Base-by-base conservation (phyloP, 108 stramenopile genomes). In the Ochromonas danica region DNA sequence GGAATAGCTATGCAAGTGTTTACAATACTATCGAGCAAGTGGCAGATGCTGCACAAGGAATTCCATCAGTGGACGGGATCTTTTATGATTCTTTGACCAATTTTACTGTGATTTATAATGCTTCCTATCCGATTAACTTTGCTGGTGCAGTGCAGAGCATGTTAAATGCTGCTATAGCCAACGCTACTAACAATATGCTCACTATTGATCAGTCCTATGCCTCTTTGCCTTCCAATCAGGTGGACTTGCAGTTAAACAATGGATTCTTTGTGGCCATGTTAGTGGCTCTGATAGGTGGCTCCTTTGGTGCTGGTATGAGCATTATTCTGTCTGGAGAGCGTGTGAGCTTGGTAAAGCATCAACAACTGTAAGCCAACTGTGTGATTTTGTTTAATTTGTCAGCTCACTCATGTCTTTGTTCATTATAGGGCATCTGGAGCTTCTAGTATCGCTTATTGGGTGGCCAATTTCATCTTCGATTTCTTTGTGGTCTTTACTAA, bases 31-130 rank as follows among this genome's bases (percentile, higher is more conserved):
- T 75, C 17, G 40, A 39, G 3, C 10, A 75, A 31, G 30, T 57
- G 17, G 17, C 72, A 6, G n/a, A 38, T 6, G 40, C 40, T 28
- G 72, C 14, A 35, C 3, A 35, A 14, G 51, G 51, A 35, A 33
- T 22, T 31, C 14, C 72, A 35, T 45, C 45, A 6, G 25, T 33
- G 3, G 25, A 67, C 28, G 72, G 40, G 3, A 75, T 75, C 28
- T 27, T 10, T 27, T 75, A 42, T 36, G 35, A 27, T 10, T 14
- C 6, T 60, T 28, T 36, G 30, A 75, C 14, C 31, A 75, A 36
- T 41, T 45, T 60, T 25, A 75, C 72, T 3, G 72, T 75, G 72
- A 75, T 75, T 6, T 75, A 75, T 41, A 75, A 75, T 36, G 25
- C 72, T 6, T 57, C 72, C 14, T 75, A 33, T 41, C 72, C 72